Percentiles rank a stretch among this genome's conserved stretches.
Evolutionary conservation across 768 basidiomycete genomes (phyloP).

Genomic region (Leccinum variicolor): DNA sequence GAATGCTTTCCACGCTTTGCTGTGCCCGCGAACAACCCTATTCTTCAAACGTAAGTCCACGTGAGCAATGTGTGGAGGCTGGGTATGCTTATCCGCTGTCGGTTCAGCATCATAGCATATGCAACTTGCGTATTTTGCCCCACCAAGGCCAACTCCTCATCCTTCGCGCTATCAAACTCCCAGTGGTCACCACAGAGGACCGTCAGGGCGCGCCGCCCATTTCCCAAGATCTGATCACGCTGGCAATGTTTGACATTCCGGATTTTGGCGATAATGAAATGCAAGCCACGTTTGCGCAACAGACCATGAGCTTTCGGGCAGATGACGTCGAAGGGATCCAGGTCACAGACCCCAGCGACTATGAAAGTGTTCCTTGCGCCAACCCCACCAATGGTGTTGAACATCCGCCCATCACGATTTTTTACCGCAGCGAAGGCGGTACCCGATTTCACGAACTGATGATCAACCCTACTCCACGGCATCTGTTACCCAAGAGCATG

Average conservation of each 20-base stretch:
- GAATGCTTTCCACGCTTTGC: conserved; percentile 35
- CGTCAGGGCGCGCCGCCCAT: conserved; percentile 12
- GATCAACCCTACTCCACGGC: conserved; percentile 25
- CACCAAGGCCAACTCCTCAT: conserved; percentile 50
- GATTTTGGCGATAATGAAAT: conserved; percentile 30
- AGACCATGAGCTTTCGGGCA: conserved; percentile 30
- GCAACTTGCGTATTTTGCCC: conserved; percentile 50
- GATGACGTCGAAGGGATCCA: conserved; percentile 34
- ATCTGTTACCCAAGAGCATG: conserved; percentile 22
- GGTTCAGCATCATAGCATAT: conserved; percentile 45
- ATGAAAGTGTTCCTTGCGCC: conserved; percentile 16
- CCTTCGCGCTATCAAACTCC: conserved; percentile 40
- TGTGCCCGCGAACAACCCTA: conserved; percentile 33
- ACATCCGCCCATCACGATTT: conserved; percentile 32
- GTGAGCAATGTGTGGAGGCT: too few relatives aligned
- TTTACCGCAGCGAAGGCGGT: conserved; percentile 31
- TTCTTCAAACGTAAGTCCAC: conserved; percentile 25
- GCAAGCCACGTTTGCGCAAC: conserved; percentile 22
- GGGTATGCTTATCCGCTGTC: conserved; percentile 6
- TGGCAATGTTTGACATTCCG: conserved; percentile 30
- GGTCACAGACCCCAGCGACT: conserved; percentile 28
- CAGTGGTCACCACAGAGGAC: conserved; percentile 2
- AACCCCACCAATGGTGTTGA: conserved; percentile 19
- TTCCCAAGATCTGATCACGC: conserved; percentile 27
- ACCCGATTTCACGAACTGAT: conserved; percentile 28